Evolutionary conservation across 1,139 yeast species (phyloP), one percentile per base, ranked within the genome.

Genomic region (Sugiyamaella novakii): DNA sequence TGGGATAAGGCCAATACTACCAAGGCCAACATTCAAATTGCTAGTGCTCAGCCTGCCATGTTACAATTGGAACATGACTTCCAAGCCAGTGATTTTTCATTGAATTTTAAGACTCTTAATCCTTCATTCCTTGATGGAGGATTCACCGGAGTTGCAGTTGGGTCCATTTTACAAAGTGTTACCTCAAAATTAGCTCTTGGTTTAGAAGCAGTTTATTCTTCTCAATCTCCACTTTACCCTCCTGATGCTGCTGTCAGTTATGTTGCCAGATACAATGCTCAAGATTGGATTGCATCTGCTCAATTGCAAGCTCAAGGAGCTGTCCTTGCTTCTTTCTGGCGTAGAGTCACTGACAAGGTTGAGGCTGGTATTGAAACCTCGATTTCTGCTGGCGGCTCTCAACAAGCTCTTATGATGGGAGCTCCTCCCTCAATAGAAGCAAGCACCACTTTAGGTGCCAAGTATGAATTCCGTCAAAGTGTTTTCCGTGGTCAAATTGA

Each of bases 291-390:
- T 62, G 95, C 95, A 45, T 79, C 96, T 48, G 96, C 95, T 55
- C 97, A 89, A 76, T 69, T 89, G 59, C 95, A 88, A 70, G 96
- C 95, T 50, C 92, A 87, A 70, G 98, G 98, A 67, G 82, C 95
- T 33, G 68, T 89, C 49, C 77, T 84, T 58, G 92, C 94, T 44
- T 84, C 96, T 24, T 91, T 87, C 82, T 91, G 95, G 94, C 85
- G 95, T 76, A 86, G 80, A 69, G 89, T 91, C 60, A 79, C 94
- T 52, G 91, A 87, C 63, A 86, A 85, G 68, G 95, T 92, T 55
- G 98, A 92, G 75, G 98, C 96, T 53, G 98, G 97, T 73, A 77
- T 92, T 59, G 98, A 92, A 76, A 86, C 97, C 52, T 87, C 87
- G 61, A 69, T 92, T 61, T 82, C 85, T 62, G 88, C 92, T 41